Evolutionary conservation across 1,284 basidiomycete species (phyloP).

Genomic region (Athelia sp.): DNA sequence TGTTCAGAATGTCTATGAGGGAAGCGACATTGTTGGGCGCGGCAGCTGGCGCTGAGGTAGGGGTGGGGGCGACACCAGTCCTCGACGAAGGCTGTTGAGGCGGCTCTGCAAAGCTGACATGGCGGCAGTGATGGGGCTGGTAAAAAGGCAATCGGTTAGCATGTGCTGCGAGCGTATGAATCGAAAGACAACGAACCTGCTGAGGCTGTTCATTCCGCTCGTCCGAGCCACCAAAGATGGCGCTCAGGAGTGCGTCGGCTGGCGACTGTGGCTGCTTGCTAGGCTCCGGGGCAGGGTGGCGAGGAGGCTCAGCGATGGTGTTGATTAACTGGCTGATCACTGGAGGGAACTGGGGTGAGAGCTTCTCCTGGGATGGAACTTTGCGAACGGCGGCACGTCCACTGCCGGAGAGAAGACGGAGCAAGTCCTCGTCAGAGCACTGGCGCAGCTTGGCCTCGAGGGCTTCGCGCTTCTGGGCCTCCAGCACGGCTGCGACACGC

Average conservation of each 20-base stretch:
- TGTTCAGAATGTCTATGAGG: no score
- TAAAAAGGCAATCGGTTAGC: no score
- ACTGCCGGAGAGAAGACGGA: not conserved
- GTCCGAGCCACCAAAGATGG: not conserved
- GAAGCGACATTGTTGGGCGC: no score
- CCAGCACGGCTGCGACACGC: not conserved
- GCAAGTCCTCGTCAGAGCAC: not conserved
- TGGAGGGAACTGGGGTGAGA: not conserved
- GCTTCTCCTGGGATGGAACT: not conserved
- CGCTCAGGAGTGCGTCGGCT: not conserved
- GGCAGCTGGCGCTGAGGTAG: not conserved
- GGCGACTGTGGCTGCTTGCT: not conserved
- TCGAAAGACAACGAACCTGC: no score
- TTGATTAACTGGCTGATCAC: not conserved
- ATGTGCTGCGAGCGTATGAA: no score
- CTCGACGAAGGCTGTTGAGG: no score
- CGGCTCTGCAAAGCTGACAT: no score
- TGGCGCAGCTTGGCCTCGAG: not conserved
- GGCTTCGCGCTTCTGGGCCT: not conserved
- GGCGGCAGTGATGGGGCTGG: no score
- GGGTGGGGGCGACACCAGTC: conserved; percentile 3
- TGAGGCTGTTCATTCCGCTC: no score
- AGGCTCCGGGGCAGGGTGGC: not conserved
- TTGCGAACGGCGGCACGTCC: not conserved
- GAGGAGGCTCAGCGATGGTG: not conserved